Base-by-base conservation (phyloP, 805 yeast species). In the Schwanniomyces pseudopolymorphus region DNA sequence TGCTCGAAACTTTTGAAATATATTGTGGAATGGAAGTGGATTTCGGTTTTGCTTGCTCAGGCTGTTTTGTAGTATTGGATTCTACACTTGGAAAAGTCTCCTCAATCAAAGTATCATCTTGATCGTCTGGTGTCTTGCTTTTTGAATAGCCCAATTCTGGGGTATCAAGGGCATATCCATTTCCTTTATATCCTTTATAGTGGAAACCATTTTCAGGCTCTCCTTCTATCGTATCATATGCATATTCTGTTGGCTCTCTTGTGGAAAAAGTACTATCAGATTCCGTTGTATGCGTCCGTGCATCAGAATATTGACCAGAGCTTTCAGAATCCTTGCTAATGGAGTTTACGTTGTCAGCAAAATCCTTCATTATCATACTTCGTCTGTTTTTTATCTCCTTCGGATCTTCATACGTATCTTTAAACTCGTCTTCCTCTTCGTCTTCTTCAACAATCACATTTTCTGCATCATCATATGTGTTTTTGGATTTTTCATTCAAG, bases 71-170 rank as follows among this genome's bases (percentile, higher is more conserved):
- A 31, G 17, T 31, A 6, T 31, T 10, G 2, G 20, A 5, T 6
- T 31, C 16, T 20, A 31, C 4, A 20, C 11, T 31, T 6, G 35
- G 35, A 8, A 16, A 14, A 16, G 6, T 21, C 21, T 39, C 40
- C n/a, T 38, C 40, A n/a, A 36, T 36, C 16, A 36, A 21, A 7
- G 67, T 63, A 20, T 58, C 64, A 16, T 63, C 66, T 35, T 60
- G 59, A 20, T 59, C 61, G 14, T 36, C 25, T 38, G 27, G n/a
- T 22, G 19, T 38, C 5, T 22, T 38, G n/a, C 20, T 38, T 6
- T 14, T 31, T 2, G 20, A 3, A 17, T 14, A 14, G 3, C 10
- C 35, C 13, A 17, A 14, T 16, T 17, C 35, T 7, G 35, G 10
- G 8, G 35, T n/a, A 5, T 31, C 8, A 4, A 16, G 4, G 7